Percentiles rank a stretch among this genome's conserved stretches.
Conservation (phyloP, 805 yeast genomes). For the Hanseniaspora guilliermondii region DNA sequence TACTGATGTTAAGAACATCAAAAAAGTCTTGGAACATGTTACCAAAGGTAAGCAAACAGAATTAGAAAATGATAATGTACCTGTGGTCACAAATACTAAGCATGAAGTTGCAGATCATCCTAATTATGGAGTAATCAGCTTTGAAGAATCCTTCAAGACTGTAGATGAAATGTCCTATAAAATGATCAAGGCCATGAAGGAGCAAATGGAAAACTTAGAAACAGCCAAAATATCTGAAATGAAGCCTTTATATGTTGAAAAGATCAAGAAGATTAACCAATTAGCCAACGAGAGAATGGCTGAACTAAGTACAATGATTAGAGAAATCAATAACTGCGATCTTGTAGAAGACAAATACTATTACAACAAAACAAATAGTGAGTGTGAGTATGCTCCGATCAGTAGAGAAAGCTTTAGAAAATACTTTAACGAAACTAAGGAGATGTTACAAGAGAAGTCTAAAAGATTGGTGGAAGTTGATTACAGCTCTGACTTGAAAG, state of each 20-base stretch:
- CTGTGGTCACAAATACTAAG: not conserved
- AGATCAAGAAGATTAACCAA: conserved; percentile 7
- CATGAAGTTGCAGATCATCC: not conserved
- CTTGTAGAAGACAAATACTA: not conserved
- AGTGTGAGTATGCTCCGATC: conserved; percentile 10
- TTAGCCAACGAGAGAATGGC: conserved; percentile 10
- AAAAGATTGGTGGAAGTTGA: conserved; percentile 25
- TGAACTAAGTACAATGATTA: conserved; percentile 6
- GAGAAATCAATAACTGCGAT: conserved; percentile 3
- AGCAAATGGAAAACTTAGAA: not conserved
- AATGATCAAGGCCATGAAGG: not conserved
- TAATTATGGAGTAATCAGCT: not conserved
- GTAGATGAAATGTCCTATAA: not conserved
- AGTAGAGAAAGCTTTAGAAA: conserved; percentile 11
- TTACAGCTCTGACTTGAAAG: conserved; percentile 24
- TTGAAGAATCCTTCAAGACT: not conserved
- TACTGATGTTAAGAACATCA: not conserved
- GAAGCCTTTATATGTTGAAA: not conserved
- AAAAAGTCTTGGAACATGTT: not conserved
- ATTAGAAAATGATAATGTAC: not conserved
- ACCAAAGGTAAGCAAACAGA: not conserved
- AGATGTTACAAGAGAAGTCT: not conserved
- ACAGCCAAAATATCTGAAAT: not conserved
- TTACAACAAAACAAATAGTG: not conserved
- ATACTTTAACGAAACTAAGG: not conserved